Conservation (phyloP, 2,329 filamentous ascomycete species). For the Periconia sp. region DNA sequence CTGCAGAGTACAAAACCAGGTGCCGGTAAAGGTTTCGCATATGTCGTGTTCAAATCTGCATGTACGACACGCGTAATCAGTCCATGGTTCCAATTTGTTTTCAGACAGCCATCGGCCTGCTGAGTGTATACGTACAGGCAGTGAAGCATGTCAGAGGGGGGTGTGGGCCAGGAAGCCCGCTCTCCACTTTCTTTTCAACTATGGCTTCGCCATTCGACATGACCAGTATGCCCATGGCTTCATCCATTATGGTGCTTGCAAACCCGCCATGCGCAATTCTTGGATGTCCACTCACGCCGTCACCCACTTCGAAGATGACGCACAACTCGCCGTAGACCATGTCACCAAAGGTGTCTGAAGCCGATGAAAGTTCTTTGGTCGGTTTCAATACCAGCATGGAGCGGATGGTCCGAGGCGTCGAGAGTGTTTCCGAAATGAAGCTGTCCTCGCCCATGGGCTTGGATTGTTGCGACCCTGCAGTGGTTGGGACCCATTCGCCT, state of each 20-base stretch:
- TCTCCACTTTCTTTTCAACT: slow-evolving; percentile 8
- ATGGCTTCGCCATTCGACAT: slow-evolving; percentile 43
- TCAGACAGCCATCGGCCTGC: no score
- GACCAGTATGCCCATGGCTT: slow-evolving; percentile 56
- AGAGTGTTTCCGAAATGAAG: slow-evolving; percentile 57
- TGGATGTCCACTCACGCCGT: slow-evolving; percentile 57
- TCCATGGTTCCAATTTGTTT: no score
- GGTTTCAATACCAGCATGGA: slow-evolving; percentile 26
- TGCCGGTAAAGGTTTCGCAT: slow-evolving; percentile 55
- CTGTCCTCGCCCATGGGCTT: slow-evolving; percentile 50
- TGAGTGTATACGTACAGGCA: slow-evolving; percentile 31
- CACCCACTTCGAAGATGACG: slow-evolving; percentile 50
- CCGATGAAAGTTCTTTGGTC: slow-evolving; percentile 12
- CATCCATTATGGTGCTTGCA: slow-evolving; percentile 60
- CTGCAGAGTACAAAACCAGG: slow-evolving; percentile 53
- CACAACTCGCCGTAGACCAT: slow-evolving; percentile 39
- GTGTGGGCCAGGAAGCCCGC: slow-evolving; percentile 2
- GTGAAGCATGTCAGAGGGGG: slow-evolving; percentile 27
- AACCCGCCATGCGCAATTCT: slow-evolving; percentile 61
- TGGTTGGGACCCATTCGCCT: slow-evolving; percentile 44
- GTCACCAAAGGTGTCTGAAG: slow-evolving; percentile 15
- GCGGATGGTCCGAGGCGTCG: slow-evolving; percentile 53
- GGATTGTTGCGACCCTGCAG: slow-evolving; percentile 34
- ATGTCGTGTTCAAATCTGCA: slow-evolving; percentile 57
- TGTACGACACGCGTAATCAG: no score